Conservation (phyloP, 1,284 basidiomycete genomes). For the Ceratobasidium sp. region DNA sequence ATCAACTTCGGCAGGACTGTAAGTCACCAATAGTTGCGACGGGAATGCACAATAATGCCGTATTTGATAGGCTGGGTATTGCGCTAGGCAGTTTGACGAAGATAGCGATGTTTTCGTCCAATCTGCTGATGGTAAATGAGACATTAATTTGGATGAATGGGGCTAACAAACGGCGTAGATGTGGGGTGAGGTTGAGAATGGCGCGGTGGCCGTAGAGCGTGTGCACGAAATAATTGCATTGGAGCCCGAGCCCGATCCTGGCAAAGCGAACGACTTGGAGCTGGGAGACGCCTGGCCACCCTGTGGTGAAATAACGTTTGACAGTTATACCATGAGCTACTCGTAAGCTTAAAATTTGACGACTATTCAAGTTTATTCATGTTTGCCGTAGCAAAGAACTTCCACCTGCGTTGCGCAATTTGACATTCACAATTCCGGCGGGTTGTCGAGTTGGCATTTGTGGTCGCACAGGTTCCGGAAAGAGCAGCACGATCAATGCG, state of each 20-base stretch:
- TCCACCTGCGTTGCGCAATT: neutral
- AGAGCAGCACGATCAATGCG: constrained; percentile 24
- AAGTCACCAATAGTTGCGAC: neutral
- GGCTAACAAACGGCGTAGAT: neutral
- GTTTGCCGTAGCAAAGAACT: neutral
- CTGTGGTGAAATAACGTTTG: neutral
- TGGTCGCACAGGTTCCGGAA: constrained; percentile 18
- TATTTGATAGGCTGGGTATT: constrained; percentile 14
- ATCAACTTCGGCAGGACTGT: constrained; percentile 19
- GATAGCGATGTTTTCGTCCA: neutral
- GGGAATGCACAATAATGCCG: neutral
- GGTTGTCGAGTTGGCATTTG: constrained; percentile 7
- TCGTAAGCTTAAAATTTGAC: neutral
- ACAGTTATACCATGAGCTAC: constrained; percentile 14
- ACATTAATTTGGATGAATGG: neutral
- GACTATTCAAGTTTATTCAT: neutral
- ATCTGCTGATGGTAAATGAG: neutral
- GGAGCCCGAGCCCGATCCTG: neutral
- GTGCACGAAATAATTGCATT: neutral
- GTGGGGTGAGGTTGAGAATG: constrained; percentile 12
- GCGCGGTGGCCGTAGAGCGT: constrained; percentile 16
- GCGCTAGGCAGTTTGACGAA: constrained; percentile 7
- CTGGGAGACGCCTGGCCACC: neutral
- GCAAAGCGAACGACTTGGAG: neutral
- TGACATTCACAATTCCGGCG: constrained; percentile 5